Evolutionary conservation across 768 basidiomycete species (phyloP), one percentile per base, ranked within the genome.

Genomic region (Hypsizygus marmoreus): DNA sequence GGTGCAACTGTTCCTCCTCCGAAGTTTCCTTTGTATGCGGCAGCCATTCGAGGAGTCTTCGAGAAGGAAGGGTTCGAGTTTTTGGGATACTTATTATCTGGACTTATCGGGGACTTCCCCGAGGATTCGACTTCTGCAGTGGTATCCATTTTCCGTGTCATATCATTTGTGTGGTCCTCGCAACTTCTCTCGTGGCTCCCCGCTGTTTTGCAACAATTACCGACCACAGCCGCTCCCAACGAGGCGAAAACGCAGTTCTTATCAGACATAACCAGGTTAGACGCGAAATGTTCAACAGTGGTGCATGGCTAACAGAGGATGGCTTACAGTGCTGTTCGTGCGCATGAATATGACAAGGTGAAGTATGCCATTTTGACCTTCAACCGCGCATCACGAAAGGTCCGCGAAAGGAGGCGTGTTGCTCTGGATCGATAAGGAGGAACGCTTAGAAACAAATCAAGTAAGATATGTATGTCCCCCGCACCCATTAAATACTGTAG

Each of bases 71-170:
- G 93, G 3, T 77, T 79, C 43, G 78, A 81, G 55, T 73, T 98
- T 12, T 62, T 90, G 12, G 76, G 77, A 11, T 80, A 80, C 51
- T 63, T 93, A 22, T 70, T 98, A 41, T 68, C 75, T 14, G 95
- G 97, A 3, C 72, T 97, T 20, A 82, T 91, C 4, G 84, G 87
- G 16, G 86, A 88, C 50, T 98, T 95, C 63, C 91, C 91, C 3
- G 92, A 92, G 60, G 95, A 97, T 47, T 78, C 84, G 3, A 73
- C 82, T 5, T 75, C 87, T 7, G 62, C 72, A 26, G 84, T 95
- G 34, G 81, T 91, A 44, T 81, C 86, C 2, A 84, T 97, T 50
- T 80, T 95, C 64, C 80, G 90, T 12, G 74, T 79, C 10, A 64
- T 93, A 40, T 75, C 84, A 20, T 66, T 71, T 28, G 59, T 81